Evolutionary conservation across 352 stramenopile genomes (phyloP).

Genomic region (Phytophthora vignae): DNA sequence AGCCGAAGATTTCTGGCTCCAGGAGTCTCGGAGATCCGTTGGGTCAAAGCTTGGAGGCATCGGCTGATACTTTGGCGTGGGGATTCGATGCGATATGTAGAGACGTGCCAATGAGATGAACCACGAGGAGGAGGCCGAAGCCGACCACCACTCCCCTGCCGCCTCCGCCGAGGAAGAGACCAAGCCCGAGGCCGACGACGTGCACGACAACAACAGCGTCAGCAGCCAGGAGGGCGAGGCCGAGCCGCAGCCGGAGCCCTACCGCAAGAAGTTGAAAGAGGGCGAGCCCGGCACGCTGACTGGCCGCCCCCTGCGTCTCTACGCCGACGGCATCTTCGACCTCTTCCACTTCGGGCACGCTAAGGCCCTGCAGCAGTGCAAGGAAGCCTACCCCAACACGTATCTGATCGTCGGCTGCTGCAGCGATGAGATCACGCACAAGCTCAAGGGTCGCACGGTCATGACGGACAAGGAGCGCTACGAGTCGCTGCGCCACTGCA

Average conservation of each 20-base stretch:
- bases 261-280: constrained; percentile 62
- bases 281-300: constrained; percentile 78
- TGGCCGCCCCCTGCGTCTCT: constrained; percentile 81
- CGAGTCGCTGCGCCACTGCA: constrained; percentile 85
- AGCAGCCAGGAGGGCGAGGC: constrained; percentile 35
- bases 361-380: constrained; percentile 89
- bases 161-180: constrained; percentile 22
- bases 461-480: constrained; percentile 92
- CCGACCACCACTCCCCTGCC: constrained; percentile 21
- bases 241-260: constrained; percentile 57
- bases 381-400: constrained; percentile 87
- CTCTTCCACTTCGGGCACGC: constrained; percentile 91
- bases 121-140: constrained; percentile 44
- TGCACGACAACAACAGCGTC: constrained; percentile 29
- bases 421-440: constrained; percentile 88
- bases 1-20: not conserved
- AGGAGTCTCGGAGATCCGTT: not conserved
- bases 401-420: constrained; percentile 89
- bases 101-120: constrained; percentile 51
- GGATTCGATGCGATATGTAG: constrained; percentile 20
- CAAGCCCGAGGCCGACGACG: constrained; percentile 5
- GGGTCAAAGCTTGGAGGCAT: constrained; percentile 1
- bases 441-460: constrained; percentile 88
- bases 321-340: constrained; percentile 91
- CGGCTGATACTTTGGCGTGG: constrained; percentile 21